Evolutionary conservation across 306 rosid genomes (phyloP), one percentile per base, ranked within the genome.

Genomic region (Boehmeria nivea): DNA sequence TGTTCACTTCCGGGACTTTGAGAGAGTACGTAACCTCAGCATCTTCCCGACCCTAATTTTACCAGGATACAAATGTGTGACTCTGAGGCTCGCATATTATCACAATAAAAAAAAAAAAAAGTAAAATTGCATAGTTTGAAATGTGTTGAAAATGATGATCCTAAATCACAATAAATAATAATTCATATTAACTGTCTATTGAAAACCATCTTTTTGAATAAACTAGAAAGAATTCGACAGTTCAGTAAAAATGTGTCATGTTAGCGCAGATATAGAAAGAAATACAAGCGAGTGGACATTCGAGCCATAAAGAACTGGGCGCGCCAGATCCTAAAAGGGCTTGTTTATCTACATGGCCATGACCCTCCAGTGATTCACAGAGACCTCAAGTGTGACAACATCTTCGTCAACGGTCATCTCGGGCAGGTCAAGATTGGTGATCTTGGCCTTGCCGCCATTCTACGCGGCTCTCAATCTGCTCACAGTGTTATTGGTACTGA

Each of bases 401-500:
- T 89, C 50, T 89, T 89, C 74, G 83, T 85, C 33, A 85, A 89
- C 73, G 97, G 97, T 51, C 97, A 89, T 77, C 97, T 81, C 63
- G 97, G 95, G 49, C 97, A 81, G 71, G 89, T 89, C 54, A 89
- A 89, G 77, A 83, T 89, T 56, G 95, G 95, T 46, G 97, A 89
- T 78, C 76, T 89, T 16, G 95, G 95, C 50, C 81, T 89, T 47
- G 97, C 95, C 17, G 80, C 93, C 20, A 76, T 89, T 56, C 89
- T 89, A 47, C 89, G 57, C 48, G 85, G 80, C 44, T 85, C 93
- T 34, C 86, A 65, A 44, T 58, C 74, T 38, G 97, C 93, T 27
- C 97, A 85, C 63, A 89, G 97, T 69, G 95, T 89, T 51, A 85
- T 89, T 73, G 96, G 96, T 85, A 70, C 60, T 64, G 26, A 49